Evolutionary conservation across 208 protist species (phyloP).

Genomic region (Acanthamoeba royreba): DNA sequence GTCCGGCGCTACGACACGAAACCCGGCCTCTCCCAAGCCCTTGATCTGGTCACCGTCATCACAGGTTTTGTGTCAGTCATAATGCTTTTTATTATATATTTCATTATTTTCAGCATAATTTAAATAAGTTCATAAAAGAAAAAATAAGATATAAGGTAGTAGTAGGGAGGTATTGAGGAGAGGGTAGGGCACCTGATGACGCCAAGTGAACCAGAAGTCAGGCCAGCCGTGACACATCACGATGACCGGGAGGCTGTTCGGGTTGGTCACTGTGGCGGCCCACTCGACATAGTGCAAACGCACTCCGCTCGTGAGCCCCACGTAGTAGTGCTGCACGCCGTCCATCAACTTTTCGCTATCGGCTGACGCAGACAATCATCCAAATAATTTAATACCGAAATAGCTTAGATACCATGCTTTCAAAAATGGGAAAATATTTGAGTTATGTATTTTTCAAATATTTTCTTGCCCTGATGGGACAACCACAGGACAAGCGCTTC

Average conservation of each 20-base stretch:
- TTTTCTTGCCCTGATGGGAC: no score
- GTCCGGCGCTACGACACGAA: neutral
- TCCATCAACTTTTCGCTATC: no score
- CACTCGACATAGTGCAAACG: conserved; percentile 41
- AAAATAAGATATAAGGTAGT: neutral
- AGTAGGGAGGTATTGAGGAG: neutral
- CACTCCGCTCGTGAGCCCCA: neutral
- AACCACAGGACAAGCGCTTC: no score
- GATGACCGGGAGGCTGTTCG: neutral
- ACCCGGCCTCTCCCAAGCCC: neutral
- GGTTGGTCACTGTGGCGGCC: neutral
- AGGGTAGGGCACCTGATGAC: neutral
- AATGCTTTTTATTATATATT: neutral
- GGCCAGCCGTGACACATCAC: neutral
- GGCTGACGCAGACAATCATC: no score
- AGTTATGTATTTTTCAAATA: no score
- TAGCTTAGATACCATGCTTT: no score
- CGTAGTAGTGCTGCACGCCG: neutral
- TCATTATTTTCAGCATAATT: neutral
- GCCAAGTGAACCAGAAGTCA: conserved; percentile 15
- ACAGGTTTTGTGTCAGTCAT: neutral
- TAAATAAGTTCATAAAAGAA: neutral
- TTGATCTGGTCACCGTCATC: neutral
- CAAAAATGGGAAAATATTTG: no score
- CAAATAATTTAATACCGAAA: no score